Evolutionary conservation across 2,329 filamentous ascomycete species (phyloP), one percentile per base, ranked within the genome.

Genomic region (Bipolaris gigantea): DNA sequence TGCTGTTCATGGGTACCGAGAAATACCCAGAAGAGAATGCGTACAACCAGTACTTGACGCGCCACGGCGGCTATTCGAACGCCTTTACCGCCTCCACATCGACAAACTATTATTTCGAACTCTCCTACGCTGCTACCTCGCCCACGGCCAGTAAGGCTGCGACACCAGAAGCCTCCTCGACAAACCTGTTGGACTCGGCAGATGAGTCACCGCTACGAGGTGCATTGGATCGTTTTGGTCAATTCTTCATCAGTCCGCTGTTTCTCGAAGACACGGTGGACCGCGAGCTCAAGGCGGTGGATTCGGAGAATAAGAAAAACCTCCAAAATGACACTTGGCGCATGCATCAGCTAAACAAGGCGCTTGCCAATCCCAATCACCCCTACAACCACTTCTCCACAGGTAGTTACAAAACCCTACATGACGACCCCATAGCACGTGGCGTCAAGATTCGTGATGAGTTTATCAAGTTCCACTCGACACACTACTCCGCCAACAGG

Each of bases 271-370:
- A 86, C 61, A 94, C 92, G 0, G 75, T 97, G 44, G 92, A 97
- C 65, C 85, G 92, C 45, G 92, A 97, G 76, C 80, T 97, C 58
- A 86, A 84, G 61, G 92, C 92, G 1, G 92, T 97, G 18, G 92
- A 97, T 70, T 96, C 92, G 5, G 92, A 97, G 75, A 96, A 97
- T 78, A 96, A 96, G 82, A 97, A 97, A 83, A 97, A 97, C 65
- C 79, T 97, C 44, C 92, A 97, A 76, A 93, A 85, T 71, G 92
- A 97, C 69, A 83, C 84, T 51, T 96, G 92, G 91, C 85, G 92
- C 15, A 77, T 96, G 59, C 86, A 93, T 67, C 92, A 97, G 75
- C 81, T 97, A 21, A 89, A 90, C 70, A 96, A 96, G 77, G 88
- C 88, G 3, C 78, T 94, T n/a, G 90, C 91, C 2, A 96, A 93